Evolutionary conservation across 768 basidiomycete genomes (phyloP), one percentile per base, ranked within the genome.

Genomic region (Omphalotus guepiniiformis): DNA sequence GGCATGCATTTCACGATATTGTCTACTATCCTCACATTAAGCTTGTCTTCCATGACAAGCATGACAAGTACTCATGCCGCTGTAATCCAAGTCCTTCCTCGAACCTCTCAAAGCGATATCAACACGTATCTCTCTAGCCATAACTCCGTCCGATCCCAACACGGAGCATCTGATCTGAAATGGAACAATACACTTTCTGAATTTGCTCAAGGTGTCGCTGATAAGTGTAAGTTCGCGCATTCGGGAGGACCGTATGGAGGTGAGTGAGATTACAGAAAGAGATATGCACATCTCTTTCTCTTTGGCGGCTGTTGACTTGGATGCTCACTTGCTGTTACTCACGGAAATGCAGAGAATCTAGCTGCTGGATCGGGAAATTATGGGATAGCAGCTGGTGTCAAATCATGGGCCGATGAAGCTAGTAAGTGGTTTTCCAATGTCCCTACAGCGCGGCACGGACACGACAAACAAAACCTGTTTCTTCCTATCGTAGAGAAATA

Each of bases 151-250:
- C 64, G 77, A 23, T 60, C 67, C 1, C 51, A 63, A 48, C 74
- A 77, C 55, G 74, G 72, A 23, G 80, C 79, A 4, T 18, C 50
- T 1, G 19, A 68, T 3, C 57, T 82, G 18, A 69, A 68, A 0
- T 82, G 78, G 76, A 71, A 63, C 55, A 54, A 67, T 42, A 58
- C 57, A 0, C 60, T 76, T 22, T 73, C 74, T 0, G 54, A 53
- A 4, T 64, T 62, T 25, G 80, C 79, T 2, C 66, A 72, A 47
- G 51, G 59, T n/a, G 75, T 73, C 69, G 75, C 76, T 11, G 60
- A 71, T 48, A 57, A 56, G 22, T 81, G 80, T 53, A 58, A 66
- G 7, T 76, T 76, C 59, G 40, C 69, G 52, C 80, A 82, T 57
- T 74, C 73, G 6, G 63, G 64, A 6, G 75, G 76, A 0, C 66